These are phyloP conservation scores for Sechiopsis laciniata DNA, from an alignment of 306 rosid species.

Conservation along the genomic window DNA sequence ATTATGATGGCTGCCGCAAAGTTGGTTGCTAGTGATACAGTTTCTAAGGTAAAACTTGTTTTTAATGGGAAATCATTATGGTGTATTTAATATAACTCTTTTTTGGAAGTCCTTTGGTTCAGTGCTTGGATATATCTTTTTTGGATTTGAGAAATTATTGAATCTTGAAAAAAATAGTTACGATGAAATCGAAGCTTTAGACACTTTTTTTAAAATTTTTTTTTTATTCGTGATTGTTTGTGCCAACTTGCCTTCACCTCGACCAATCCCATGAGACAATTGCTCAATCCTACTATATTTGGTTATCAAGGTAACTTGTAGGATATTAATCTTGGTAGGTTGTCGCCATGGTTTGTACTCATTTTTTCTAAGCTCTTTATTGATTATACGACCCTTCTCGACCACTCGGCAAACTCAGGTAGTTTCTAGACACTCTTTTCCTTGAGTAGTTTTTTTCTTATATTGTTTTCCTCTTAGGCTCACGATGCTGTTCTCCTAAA, in stretches of 20 bases:
- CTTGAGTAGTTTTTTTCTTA: background rate
- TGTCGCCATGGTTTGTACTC: too few relatives aligned
- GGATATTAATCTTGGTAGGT: too few relatives aligned
- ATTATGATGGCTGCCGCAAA: slow-evolving; percentile 72
- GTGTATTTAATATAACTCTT: slow-evolving; percentile 18
- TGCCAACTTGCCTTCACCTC: too few relatives aligned
- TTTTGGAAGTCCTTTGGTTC: background rate
- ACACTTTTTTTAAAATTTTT: too few relatives aligned
- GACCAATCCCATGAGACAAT: too few relatives aligned
- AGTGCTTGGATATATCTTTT: background rate
- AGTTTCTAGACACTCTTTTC: slow-evolving; percentile 1
- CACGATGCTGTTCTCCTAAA: background rate
- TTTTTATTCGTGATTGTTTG: too few relatives aligned
- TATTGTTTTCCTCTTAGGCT: background rate
- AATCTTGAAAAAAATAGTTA: background rate
- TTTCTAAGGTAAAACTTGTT: slow-evolving; percentile 54
- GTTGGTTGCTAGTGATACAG: slow-evolving; percentile 52
- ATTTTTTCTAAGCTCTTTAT: too few relatives aligned
- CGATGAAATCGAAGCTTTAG: background rate
- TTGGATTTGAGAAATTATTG: background rate
- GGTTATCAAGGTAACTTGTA: too few relatives aligned
- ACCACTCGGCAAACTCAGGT: too few relatives aligned
- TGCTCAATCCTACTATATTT: too few relatives aligned
- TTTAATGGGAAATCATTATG: slow-evolving; percentile 12
- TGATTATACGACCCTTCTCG: too few relatives aligned